These are phyloP conservation scores for Penicillium expansum DNA, from an alignment of 2,329 filamentous ascomycete genomes.

Conservation along the genomic window DNA sequence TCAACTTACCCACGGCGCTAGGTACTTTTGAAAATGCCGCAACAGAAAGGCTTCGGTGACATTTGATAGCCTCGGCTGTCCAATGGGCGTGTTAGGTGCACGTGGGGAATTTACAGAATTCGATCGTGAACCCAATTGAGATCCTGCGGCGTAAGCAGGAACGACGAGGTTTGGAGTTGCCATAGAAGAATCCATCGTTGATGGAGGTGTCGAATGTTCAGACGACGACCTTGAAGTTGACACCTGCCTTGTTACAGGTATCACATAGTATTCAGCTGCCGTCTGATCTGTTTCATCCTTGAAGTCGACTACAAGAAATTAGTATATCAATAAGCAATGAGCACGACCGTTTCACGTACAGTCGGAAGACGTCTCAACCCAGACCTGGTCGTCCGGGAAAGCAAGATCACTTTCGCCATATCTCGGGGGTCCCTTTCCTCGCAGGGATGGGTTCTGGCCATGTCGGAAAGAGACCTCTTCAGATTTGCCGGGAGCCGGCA, in stretches of 20 bases:
- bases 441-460: conserved; percentile 38
- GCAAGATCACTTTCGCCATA: conserved; percentile 37
- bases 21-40: conserved; percentile 33
- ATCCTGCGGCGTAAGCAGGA: conserved; percentile 9
- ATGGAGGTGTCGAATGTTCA: conserved; percentile 28
- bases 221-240: conserved; percentile 22
- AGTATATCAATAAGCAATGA: background rate
- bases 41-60: conserved; percentile 36
- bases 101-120: conserved; percentile 18
- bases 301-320: conserved; percentile 29
- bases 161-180: conserved; percentile 13
- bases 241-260: conserved; percentile 20
- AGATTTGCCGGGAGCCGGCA: conserved; percentile 34
- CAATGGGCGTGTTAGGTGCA: conserved; percentile 20
- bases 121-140: conserved; percentile 15
- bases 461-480: conserved; percentile 39
- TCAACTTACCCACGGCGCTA: conserved; percentile 33
- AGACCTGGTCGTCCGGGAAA: conserved; percentile 35
- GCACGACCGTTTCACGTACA: conserved; percentile 21
- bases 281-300: conserved; percentile 39
- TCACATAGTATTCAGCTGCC: conserved; percentile 35
- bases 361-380: conserved; percentile 30
- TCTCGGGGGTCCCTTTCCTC: conserved; percentile 34
- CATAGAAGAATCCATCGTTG: conserved; percentile 22
- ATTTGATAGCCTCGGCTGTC: conserved; percentile 26